phyloP scores from a whole-genome alignment of 345 rosid genomes.

The Linum lewisii region DNA sequence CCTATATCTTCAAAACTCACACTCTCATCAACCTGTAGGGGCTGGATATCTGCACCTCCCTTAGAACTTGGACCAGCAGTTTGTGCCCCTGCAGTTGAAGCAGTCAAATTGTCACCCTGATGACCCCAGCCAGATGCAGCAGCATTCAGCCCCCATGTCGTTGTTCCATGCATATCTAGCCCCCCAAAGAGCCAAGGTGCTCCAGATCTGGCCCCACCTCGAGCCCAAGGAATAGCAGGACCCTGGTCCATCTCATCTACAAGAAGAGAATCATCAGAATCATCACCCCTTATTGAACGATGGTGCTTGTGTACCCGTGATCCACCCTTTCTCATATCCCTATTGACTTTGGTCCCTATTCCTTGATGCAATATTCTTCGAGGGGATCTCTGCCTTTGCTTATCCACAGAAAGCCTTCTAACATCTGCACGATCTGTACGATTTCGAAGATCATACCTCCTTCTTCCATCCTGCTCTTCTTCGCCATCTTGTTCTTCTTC shows the following conservation, averaged over 20 bases:
- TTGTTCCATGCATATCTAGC: conserved; percentile 73
- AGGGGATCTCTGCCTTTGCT: conserved; percentile 83
- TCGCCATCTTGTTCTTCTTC: conserved; percentile 43
- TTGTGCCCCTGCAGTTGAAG: conserved; percentile 78
- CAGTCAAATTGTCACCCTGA: conserved; percentile 75
- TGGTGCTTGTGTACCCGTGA: conserved; percentile 94
- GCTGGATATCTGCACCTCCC: conserved; percentile 99
- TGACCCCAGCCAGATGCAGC: conserved; percentile 99
- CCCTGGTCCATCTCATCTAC: conserved; percentile 99
- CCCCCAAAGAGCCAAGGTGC: conserved; percentile 99
- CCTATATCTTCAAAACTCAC: conserved; percentile 96
- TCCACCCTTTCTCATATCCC: conserved; percentile 91
- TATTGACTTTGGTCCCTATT: conserved; percentile 71
- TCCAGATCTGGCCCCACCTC: conserved; percentile 91
- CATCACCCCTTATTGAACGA: conserved; percentile 70
- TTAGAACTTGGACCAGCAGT: conserved; percentile 99
- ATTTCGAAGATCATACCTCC: conserved; percentile 92
- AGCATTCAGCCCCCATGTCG: conserved; percentile 75
- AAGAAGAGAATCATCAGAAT: conserved; percentile 99
- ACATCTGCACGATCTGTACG: conserved; percentile 96
- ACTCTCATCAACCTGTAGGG: conserved; percentile 88
- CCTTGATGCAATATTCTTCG: conserved; percentile 96
- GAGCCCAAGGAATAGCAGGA: conserved; percentile 88
- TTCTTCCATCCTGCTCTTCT: conserved; percentile 87
- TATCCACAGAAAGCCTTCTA: conserved; percentile 68